These are phyloP conservation scores for Conringia planisiliqua DNA, from an alignment of 345 rosid species.

Conservation along the genomic window DNA sequence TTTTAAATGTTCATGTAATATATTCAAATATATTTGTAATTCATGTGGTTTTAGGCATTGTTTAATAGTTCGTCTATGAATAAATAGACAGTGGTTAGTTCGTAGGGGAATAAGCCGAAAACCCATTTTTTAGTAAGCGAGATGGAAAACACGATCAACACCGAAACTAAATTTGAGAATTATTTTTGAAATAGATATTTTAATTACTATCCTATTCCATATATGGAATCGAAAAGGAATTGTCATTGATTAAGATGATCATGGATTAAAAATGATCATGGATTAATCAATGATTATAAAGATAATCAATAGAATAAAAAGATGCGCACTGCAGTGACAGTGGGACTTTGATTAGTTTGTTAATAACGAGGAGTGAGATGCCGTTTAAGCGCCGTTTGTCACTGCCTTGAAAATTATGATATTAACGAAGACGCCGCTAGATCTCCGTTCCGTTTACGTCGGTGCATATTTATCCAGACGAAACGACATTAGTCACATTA, in stretches of 20 bases:
- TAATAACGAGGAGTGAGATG: constrained; percentile 17
- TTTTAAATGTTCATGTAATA: no score
- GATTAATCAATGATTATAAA: neutral
- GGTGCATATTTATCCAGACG: constrained; percentile 25
- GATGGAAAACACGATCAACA: no score
- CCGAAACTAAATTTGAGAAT: no score
- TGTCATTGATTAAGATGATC: neutral
- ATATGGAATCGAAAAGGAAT: neutral
- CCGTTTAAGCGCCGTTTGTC: constrained; percentile 39
- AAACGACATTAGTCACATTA: constrained; percentile 1
- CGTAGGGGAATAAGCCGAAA: no score
- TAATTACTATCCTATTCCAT: no score
- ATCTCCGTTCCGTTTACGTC: constrained; percentile 44
- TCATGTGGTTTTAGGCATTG: no score
- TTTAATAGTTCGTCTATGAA: no score
- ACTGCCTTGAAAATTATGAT: neutral
- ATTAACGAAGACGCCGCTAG: constrained; percentile 8
- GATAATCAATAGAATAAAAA: neutral
- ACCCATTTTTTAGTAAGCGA: no score
- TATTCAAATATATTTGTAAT: no score
- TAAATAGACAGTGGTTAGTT: no score
- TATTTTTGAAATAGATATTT: no score
- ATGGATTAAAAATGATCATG: neutral
- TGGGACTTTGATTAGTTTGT: constrained; percentile 15
- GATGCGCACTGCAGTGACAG: constrained; percentile 16